Percentiles rank a stretch among this genome's conserved stretches.
These are phyloP conservation scores for Boletellus sp. DNA, from an alignment of 1,284 basidiomycete genomes.

Conservation along the genomic window DNA sequence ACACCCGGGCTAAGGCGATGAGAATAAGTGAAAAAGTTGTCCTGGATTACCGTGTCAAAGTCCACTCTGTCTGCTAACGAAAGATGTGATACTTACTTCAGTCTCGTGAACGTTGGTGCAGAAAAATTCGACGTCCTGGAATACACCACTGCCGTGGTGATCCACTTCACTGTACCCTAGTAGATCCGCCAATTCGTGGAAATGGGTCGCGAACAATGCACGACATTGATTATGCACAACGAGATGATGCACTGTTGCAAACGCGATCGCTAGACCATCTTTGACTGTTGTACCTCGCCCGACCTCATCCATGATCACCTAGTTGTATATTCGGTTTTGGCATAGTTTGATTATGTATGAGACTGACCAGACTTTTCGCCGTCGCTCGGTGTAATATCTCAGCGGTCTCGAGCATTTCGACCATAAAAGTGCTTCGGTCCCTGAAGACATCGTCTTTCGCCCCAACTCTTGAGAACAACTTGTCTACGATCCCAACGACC, in stretches of 20 bases:
- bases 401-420: constrained; percentile 85
- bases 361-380: constrained; percentile 68
- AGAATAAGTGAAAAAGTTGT: constrained; percentile 77
- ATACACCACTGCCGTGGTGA: constrained; percentile 43
- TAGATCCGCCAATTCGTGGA: constrained; percentile 90
- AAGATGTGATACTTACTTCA: constrained; percentile 44
- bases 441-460: constrained; percentile 94
- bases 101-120: constrained; percentile 84
- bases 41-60: constrained; percentile 37
- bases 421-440: constrained; percentile 93
- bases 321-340: constrained; percentile 3
- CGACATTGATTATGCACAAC: constrained; percentile 73
- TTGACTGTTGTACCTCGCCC: constrained; percentile 91
- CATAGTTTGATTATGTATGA: background rate
- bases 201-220: constrained; percentile 94
- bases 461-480: constrained; percentile 91
- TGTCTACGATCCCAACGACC: constrained; percentile 83
- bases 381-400: constrained; percentile 84
- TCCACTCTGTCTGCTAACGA: background rate
- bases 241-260: constrained; percentile 84
- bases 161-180: constrained; percentile 51
- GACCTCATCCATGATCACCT: constrained; percentile 98
- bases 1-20: constrained; percentile 81
- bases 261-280: constrained; percentile 92
- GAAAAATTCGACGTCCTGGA: constrained; percentile 73